A percentile compares a stretch with the other conserved stretches of the same genome.
Conservation (phyloP, 306 rosid genomes). For the Medicago truncatula region MtrunA17r5.0-ANR NC_053042.1:48795501-48796000, state of each 20-base stretch:
- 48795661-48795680: constrained; percentile 44
- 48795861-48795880: constrained; percentile 57
- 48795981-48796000: constrained; percentile 2
- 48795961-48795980: constrained; percentile 68
- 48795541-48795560: constrained; percentile 39
- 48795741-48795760: constrained; percentile 68
- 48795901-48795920: constrained; percentile 86
- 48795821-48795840: constrained; percentile 50
- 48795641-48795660: constrained; percentile 46
- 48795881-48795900: constrained; percentile 53
- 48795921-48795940: constrained; percentile 79
- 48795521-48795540: constrained; percentile 45
- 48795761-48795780: constrained; percentile 62
- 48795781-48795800: constrained; percentile 73
- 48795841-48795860: constrained; percentile 57
- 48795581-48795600: constrained; percentile 43
- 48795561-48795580: constrained; percentile 50
- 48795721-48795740: constrained; percentile 71
- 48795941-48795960: constrained; percentile 85
- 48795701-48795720: constrained; percentile 69
- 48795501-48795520: constrained; percentile 56
- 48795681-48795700: constrained; percentile 44
- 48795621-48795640: constrained; percentile 54
- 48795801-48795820: constrained; percentile 56
- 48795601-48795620: constrained; percentile 62